Evolutionary conservation across 1,139 yeast genomes (phyloP), one percentile per base, ranked within the genome.

Genomic region (Suhomyces maxii): DNA sequence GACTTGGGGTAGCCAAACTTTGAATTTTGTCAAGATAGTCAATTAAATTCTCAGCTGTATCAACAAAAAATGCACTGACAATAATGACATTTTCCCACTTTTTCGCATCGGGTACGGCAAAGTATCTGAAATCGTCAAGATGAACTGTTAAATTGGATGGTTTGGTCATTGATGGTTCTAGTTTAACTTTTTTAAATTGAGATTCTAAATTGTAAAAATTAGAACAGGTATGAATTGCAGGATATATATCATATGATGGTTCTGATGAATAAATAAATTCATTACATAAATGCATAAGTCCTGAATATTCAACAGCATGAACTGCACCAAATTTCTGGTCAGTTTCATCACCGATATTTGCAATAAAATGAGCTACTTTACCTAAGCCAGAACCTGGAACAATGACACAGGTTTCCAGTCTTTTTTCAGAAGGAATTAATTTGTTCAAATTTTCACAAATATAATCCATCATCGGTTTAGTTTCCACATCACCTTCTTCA

Each of bases 301-400:
- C 79, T 7, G 90, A 84, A 59, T 76, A 79, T 58, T 89, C 97
- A 18, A 88, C 76, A 0, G 93, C 82, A 51, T 83, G 83, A 0
- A 87, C 89, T 1, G 75, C 60, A 0, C 67, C 64, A 52, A 73
- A 72, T 6, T 53, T 52, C 3, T 28, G 31, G 12, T 53, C 36
- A 3, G 37, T 31, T 14, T 36, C 8, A 3, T 51, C 53, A 7
- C 68, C 71, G 50, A 62, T 52, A 5, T 49, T 44, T 0, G 89
- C 77, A 25, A 86, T 54, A 51, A 82, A 85, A 59, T 83, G 84
- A 2, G 95, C 83, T 1, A 86, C 67, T 54, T 87, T 71, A 0
- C 95, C 95, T 37, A 85, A 68, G 0, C 96, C 96, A 1, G 90
- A 79, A 0, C 96, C 96, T 0, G 96, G 96, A 2, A 86, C 77